Base-by-base conservation (phyloP, 2,329 filamentous ascomycete genomes). In the Arachnomyces sp. region DNA sequence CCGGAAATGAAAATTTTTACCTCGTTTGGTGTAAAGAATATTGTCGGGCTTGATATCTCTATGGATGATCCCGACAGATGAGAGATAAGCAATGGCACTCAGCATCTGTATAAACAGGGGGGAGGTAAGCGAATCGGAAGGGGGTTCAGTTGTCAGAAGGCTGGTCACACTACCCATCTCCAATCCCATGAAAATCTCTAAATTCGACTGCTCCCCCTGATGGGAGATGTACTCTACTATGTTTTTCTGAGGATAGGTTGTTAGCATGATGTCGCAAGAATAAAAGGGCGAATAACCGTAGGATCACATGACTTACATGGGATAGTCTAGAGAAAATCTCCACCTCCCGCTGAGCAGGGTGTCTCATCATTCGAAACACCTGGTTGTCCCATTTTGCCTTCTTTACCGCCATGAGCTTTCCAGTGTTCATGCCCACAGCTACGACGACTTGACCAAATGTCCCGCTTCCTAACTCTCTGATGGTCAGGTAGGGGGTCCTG, bases 21-120 rank as follows among this genome's bases (percentile, higher is more conserved):
- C 4, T 12, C 12, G 12, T 16, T 25, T 38, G 4, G 31, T 29
- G 13, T 38, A 38, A 4, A 96, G 72, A 33, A 95, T 92, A 49
- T 95, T 95, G 54, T 95, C 89, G 0, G 90, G 88, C 58, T 95
- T 95, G 52, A 96, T 77, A 55, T 95, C 89, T 35, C 90, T 84
- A 61, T 96, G 90, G 1, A 95, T 89, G 53, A 95, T 88, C 33
- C 82, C 84, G 18, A 86, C 72, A 2, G 79, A 75, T 57, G 95
- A 90, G 25, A 96, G 86, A 56, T 94, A 60, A 1, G 44, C 37
- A 3, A 60, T 35, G 0, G 52, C 59, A 2, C 53, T 49, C 16
- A 61, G 42, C 16, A 61, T 48, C 39, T 61, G 88, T 65, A 92
- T 88, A 69, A 94, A 90, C 61, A 88, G 87, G 63, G 86, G n/a